phyloP scores from a whole-genome alignment of 2,329 filamentous ascomycete species.

The Colletotrichum nymphaeae region DNA sequence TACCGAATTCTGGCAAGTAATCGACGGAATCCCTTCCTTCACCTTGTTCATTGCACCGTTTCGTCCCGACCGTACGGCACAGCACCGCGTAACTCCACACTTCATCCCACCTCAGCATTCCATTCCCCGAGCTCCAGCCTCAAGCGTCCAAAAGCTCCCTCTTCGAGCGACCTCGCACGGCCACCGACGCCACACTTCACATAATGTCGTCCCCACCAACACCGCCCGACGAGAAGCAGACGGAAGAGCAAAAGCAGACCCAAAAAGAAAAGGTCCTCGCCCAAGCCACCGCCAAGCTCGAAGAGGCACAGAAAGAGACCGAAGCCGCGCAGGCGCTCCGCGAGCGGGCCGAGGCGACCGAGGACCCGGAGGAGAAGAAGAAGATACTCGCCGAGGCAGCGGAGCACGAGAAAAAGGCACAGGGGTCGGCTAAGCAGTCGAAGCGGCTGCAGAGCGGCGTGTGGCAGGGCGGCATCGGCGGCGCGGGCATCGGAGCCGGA shows the following conservation, averaged over 20 bases:
- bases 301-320: conserved; percentile 23
- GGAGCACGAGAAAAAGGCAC: conserved; percentile 23
- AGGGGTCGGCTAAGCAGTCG: conserved; percentile 3
- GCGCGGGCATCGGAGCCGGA: conserved; percentile 27
- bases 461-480: conserved; percentile 30
- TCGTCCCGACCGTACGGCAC: neutral
- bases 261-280: conserved; percentile 26
- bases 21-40: neutral
- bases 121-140: neutral
- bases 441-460: conserved; percentile 27
- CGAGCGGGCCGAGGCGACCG: conserved; percentile 10
- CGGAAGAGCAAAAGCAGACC: conserved; percentile 18
- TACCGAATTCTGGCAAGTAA: neutral
- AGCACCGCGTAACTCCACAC: neutral
- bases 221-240: neutral
- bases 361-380: conserved; percentile 26
- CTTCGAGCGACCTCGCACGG: neutral
- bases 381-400: conserved; percentile 25
- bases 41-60: neutral
- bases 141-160: no score
- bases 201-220: conserved; percentile 22
- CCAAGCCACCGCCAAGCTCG: conserved; percentile 26
- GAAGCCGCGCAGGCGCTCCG: conserved; percentile 9
- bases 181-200: neutral
- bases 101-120: neutral